These are phyloP conservation scores for Austroboletus rostrupii DNA, from an alignment of 1,284 basidiomycete genomes.

Conservation along the genomic window DNA sequence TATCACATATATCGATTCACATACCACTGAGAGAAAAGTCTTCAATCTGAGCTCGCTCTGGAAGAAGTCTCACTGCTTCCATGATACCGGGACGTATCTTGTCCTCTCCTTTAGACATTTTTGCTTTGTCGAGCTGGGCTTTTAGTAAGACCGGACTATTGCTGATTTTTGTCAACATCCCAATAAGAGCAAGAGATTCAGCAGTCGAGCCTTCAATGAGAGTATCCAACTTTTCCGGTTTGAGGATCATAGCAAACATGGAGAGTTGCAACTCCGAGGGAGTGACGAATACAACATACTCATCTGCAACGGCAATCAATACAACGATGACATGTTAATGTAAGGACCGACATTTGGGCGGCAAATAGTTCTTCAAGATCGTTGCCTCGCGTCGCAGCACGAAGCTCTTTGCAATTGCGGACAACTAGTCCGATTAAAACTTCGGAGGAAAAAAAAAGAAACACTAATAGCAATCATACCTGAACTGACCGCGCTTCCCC, in stretches of 20 bases:
- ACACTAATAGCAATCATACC: constrained; percentile 37
- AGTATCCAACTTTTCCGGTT: constrained; percentile 62
- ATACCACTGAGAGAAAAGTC: constrained; percentile 77
- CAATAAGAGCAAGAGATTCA: constrained; percentile 82
- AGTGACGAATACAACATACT: constrained; percentile 90
- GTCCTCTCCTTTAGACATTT: constrained; percentile 31
- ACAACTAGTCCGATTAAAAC: constrained; percentile 48
- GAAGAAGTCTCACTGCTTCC: constrained; percentile 68
- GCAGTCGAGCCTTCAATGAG: constrained; percentile 66
- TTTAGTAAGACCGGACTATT: constrained; percentile 89
- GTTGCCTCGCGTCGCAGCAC: constrained; percentile 85
- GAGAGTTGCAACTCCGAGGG: constrained; percentile 79
- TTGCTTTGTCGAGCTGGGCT: constrained; percentile 39
- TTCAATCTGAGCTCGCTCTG: constrained; percentile 54
- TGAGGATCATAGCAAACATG: constrained; percentile 76
- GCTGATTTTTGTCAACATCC: constrained; percentile 83
- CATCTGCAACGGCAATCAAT: constrained; percentile 49
- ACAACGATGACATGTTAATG: neutral
- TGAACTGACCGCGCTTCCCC: constrained; percentile 74
- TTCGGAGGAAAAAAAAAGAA: neutral
- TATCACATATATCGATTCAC: constrained; percentile 11
- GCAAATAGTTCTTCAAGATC: constrained; percentile 81
- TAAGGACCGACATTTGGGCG: constrained; percentile 74
- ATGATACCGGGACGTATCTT: constrained; percentile 50
- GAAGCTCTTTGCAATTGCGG: constrained; percentile 78